Evolutionary conservation across 805 yeast genomes (phyloP).

Genomic region (Yamadazyma olivae): DNA sequence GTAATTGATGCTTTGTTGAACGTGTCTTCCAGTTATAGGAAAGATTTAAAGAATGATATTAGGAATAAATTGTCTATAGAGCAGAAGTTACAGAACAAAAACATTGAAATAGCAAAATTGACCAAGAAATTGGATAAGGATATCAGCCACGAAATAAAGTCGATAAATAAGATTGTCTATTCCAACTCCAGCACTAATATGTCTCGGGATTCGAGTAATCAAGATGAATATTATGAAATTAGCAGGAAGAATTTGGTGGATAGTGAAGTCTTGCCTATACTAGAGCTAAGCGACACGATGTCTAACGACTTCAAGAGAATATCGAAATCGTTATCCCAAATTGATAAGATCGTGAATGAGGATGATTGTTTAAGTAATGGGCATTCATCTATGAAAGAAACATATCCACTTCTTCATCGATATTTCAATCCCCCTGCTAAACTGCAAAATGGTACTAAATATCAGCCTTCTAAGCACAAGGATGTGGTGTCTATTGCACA

Average conservation of each 20-base stretch:
- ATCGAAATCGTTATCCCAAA: too few species aligned
- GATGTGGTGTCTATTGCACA: background rate
- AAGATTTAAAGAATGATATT: constrained; percentile 34
- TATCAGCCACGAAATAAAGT: constrained; percentile 7
- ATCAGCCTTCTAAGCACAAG: background rate
- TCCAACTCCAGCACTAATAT: background rate
- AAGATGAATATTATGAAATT: constrained; percentile 9
- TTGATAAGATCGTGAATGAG: background rate
- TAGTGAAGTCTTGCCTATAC: background rate
- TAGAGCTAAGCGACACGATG: too few species aligned
- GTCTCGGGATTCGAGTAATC: background rate
- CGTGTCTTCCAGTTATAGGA: constrained; percentile 30
- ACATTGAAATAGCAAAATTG: constrained; percentile 32
- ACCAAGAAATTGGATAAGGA: constrained; percentile 17
- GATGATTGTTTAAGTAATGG: background rate
- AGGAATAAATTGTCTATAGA: constrained; percentile 31
- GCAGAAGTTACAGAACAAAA: constrained; percentile 39
- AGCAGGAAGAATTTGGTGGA: constrained; percentile 11
- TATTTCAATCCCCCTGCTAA: too few species aligned
- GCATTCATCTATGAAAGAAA: background rate
- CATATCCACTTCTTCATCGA: too few species aligned
- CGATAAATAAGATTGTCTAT: constrained; percentile 4
- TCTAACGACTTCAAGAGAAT: background rate
- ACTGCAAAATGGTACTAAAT: background rate
- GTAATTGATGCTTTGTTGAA: constrained; percentile 25